Evolutionary conservation across 2,329 filamentous ascomycete genomes (phyloP).

Genomic region (Aspergillus sp.): DNA sequence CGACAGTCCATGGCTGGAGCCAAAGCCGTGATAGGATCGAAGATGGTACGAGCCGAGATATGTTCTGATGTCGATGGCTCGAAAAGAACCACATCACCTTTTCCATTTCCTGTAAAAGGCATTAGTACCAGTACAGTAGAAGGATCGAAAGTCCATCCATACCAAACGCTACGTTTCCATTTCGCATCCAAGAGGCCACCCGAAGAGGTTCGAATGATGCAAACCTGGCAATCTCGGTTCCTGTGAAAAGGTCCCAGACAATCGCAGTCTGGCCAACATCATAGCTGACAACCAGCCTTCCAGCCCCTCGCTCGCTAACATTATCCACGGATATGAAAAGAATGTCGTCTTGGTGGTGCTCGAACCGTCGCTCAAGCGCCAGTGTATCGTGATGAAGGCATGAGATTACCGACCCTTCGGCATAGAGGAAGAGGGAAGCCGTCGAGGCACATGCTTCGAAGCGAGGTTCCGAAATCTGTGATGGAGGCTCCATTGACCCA

Average conservation of each 20-base stretch:
- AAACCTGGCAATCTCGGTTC: conserved; percentile 86
- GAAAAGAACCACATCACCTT: conserved; percentile 91
- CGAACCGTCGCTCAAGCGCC: conserved; percentile 80
- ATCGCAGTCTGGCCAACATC: conserved; percentile 88
- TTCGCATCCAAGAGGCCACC: conserved; percentile 90
- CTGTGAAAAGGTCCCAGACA: conserved; percentile 93
- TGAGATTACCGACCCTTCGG: conserved; percentile 74
- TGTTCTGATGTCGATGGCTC: conserved; percentile 91
- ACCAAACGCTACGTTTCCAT: conserved; percentile 97
- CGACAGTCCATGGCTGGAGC: conserved; percentile 85
- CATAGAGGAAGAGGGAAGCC: conserved; percentile 83
- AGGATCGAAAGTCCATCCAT: conserved; percentile 26
- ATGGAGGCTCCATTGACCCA: conserved; percentile 40
- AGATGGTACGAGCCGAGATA: conserved; percentile 83
- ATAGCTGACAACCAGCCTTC: conserved; percentile 85
- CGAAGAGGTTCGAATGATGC: conserved; percentile 82
- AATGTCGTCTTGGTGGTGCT: conserved; percentile 77
- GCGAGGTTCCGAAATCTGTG: conserved; percentile 37
- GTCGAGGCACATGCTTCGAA: conserved; percentile 90
- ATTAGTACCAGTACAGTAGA: conserved; percentile 7
- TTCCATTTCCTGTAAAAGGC: conserved; percentile 66
- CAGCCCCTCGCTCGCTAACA: conserved; percentile 78
- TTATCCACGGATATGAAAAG: conserved; percentile 85
- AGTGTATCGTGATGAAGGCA: conserved; percentile 91
- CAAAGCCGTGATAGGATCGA: conserved; percentile 90